phyloP scores from a whole-genome alignment of 805 yeast species.

The Spathaspora girioi region DNA sequence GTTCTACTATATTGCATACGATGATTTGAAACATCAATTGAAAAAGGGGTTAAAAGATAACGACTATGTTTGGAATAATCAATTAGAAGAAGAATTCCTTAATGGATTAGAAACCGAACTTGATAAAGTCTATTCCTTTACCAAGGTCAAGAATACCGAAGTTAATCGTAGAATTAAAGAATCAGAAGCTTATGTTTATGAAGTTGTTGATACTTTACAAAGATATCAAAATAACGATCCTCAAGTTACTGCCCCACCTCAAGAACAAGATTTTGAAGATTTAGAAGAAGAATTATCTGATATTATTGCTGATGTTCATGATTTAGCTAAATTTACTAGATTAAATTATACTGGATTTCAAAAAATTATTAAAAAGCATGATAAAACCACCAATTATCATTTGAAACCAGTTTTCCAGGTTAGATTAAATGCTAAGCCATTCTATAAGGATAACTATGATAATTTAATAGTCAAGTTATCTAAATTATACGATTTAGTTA shows the following conservation, averaged over 20 bases:
- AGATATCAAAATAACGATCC: conserved; percentile 17
- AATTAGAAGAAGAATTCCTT: conserved; percentile 78
- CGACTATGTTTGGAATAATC: conserved; percentile 65
- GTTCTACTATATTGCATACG: conserved; percentile 88
- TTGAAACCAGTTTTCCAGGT: conserved; percentile 92
- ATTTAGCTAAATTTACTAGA: conserved; percentile 88
- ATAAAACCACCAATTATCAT: conserved; percentile 69
- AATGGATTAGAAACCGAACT: conserved; percentile 73
- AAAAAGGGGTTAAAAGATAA: conserved; percentile 63
- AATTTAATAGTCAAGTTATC: conserved; percentile 84
- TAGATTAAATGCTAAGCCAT: conserved; percentile 88
- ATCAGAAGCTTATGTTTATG: conserved; percentile 67
- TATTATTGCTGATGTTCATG: conserved; percentile 95
- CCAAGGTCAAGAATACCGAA: conserved; percentile 83
- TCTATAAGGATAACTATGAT: conserved; percentile 94
- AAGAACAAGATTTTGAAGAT: conserved; percentile 41
- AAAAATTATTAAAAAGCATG: conserved; percentile 94
- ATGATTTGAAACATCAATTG: conserved; percentile 80
- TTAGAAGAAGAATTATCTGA: conserved; percentile 50
- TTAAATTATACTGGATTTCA: conserved; percentile 96
- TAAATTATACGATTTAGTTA: conserved; percentile 82
- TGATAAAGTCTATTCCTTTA: conserved; percentile 90
- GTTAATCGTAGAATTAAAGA: conserved; percentile 81
- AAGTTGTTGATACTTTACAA: conserved; percentile 51
- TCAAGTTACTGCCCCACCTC: conserved; percentile 25